A percentile compares a stretch with the other conserved stretches of the same genome.
phyloP scores from a whole-genome alignment of 2,329 filamentous ascomycete species.

The Golovinomyces cichoracearum region DNA sequence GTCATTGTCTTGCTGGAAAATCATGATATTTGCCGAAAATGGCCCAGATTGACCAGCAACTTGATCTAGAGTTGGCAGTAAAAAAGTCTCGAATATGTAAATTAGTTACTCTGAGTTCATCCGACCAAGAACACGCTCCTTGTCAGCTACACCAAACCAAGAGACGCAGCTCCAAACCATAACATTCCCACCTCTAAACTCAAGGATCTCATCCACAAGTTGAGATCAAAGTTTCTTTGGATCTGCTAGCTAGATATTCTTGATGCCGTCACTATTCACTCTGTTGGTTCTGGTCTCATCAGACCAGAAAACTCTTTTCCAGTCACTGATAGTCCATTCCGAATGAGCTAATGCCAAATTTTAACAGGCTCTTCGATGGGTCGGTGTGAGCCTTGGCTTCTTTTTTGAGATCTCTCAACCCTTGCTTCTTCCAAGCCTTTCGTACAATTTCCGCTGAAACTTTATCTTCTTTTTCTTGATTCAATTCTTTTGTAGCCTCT shows the following conservation, averaged over 20 bases:
- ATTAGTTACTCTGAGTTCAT: too few relatives aligned
- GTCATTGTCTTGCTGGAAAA: background rate
- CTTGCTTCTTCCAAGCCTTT: background rate
- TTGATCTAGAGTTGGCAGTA: background rate
- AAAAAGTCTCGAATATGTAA: background rate
- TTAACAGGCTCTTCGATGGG: background rate
- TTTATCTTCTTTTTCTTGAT: background rate
- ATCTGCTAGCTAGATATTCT: background rate
- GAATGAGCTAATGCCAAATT: background rate
- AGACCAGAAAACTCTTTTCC: background rate
- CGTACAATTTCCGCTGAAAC: background rate
- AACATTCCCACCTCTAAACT: too few relatives aligned
- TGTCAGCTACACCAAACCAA: too few relatives aligned
- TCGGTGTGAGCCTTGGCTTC: background rate
- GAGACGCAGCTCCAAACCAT: too few relatives aligned
- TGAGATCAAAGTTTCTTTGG: background rate
- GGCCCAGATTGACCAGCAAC: background rate
- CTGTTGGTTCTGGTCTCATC: background rate
- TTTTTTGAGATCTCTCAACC: background rate
- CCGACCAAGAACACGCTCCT: too few relatives aligned
- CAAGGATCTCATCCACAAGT: background rate
- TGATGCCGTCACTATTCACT: background rate
- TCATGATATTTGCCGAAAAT: background rate
- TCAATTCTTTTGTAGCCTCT: too few relatives aligned
- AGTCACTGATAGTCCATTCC: background rate